Evolutionary conservation across 2,329 filamentous ascomycete species (phyloP), one percentile per base, ranked within the genome.

Genomic region (Fusarium chaquense): DNA sequence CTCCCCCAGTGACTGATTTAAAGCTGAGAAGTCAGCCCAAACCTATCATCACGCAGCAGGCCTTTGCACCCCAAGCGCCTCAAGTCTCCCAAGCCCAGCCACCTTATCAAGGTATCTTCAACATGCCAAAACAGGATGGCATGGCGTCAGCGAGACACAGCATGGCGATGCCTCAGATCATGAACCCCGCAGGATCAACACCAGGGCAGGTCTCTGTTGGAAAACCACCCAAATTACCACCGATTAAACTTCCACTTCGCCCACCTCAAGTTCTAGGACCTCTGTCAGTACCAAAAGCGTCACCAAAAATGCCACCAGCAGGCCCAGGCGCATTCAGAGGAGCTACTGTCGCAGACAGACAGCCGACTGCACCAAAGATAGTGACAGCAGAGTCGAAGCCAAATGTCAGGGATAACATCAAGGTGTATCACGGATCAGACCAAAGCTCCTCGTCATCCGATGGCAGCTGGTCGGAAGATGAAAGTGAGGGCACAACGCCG

Each of bases 401-500:
- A 18, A 43, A 22, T 18, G 41, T 22, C 45, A 54, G 52, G 41
- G 24, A 47, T 9, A 45, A 49, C 7, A 35, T 20, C 41, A 56
- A 65, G 40, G 22, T 20, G 16, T 49, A 59, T 45, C 32, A 45
- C 38, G 43, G n/a, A 26, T 63, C 68, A 18, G 60, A 64, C 30
- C 55, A 47, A 20, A 71, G 60, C n/a, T 69, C 63, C 22, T 51
- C 35, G 20, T 26, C 16, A 35, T 71, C 67, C 6, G 56, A 71
- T 20, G 49, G 47, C 4, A 18, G 32, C 20, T 65, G 47, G 47
- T 70, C 68, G 16, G 68, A 47, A 20, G 49, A 46, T 16, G 68
- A 56, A 40, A 70, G 68, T 7, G 68, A 65, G 40, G 67, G 46
- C 32, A 70, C 68, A 52, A 53, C 33, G 26, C 68, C 64, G 13